Evolutionary conservation across 176 grass and related monocot species (phyloP).

Genomic region (Raddia guianensis): DNA sequence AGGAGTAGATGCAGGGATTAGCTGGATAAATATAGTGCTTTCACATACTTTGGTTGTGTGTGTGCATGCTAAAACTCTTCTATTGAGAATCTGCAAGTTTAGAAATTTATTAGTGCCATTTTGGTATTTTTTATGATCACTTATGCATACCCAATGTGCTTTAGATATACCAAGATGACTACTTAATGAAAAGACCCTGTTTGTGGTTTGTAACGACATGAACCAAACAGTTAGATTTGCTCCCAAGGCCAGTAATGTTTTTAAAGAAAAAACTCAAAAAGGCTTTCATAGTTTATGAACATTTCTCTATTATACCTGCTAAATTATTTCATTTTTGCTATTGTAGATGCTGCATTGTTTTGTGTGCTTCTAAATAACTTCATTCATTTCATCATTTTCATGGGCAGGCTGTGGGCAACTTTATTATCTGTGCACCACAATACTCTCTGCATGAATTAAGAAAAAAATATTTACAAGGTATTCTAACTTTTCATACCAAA

Average conservation of each 20-base stretch:
- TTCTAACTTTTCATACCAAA: slow-evolving; percentile 25
- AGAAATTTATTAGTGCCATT: not conserved
- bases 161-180: not conserved
- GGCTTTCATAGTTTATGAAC: not conserved
- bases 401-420: not conserved
- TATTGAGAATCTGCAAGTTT: not conserved
- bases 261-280: not conserved
- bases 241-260: not conserved
- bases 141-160: not conserved
- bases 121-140: not conserved
- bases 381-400: not conserved
- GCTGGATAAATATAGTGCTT: not conserved
- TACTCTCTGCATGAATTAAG: slow-evolving; percentile 11
- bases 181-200: not conserved
- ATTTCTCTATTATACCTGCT: not conserved
- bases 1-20: not conserved
- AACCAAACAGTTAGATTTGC: slow-evolving; percentile 20
- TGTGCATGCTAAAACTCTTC: not conserved
- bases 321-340: not conserved
- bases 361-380: not conserved
- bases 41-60: not conserved
- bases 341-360: not conserved
- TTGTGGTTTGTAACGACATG: not conserved
- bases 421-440: not conserved
- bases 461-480: not conserved